Evolutionary conservation across 2,329 filamentous ascomycete species (phyloP).

Genomic region (Niveomyces coronatus): DNA sequence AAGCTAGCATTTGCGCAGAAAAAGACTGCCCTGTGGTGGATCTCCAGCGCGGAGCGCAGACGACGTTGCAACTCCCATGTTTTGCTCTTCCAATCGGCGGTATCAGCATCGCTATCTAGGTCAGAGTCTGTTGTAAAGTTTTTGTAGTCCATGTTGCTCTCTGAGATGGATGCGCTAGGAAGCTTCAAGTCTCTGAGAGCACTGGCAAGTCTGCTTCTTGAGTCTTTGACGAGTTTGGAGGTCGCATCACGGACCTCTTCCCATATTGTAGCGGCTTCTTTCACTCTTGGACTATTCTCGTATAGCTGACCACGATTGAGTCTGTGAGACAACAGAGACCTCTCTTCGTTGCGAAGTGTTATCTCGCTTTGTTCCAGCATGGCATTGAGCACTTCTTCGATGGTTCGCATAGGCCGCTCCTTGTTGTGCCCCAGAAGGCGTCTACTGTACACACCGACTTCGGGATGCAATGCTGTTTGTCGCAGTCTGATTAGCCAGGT

Average conservation of each 20-base stretch:
- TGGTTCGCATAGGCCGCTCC: constrained; percentile 62
- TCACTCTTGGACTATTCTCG: constrained; percentile 60
- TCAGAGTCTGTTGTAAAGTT: constrained; percentile 17
- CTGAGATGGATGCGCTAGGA: constrained; percentile 5
- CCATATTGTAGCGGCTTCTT: constrained; percentile 64
- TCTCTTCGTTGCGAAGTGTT: constrained; percentile 56
- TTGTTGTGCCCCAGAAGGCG: constrained; percentile 51
- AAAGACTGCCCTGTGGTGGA: constrained; percentile 74
- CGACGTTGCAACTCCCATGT: constrained; percentile 22
- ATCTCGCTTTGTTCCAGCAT: constrained; percentile 84
- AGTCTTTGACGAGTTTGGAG: constrained; percentile 47
- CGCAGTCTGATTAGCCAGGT: constrained; percentile 67
- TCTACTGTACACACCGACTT: constrained; percentile 60
- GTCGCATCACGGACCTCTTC: constrained; percentile 41
- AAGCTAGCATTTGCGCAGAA: constrained; percentile 77
- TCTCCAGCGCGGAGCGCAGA: constrained; percentile 62
- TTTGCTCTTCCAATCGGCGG: constrained; percentile 36
- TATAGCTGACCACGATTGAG: constrained; percentile 66
- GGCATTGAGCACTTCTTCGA: constrained; percentile 74
- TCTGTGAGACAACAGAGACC: constrained; percentile 51
- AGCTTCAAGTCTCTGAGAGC: constrained; percentile 32
- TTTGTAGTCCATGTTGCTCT: neutral
- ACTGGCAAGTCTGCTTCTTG: constrained; percentile 47
- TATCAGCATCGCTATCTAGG: constrained; percentile 32
- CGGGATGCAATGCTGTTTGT: constrained; percentile 77